Percentiles rank a stretch among this genome's conserved stretches.
phyloP scores from a whole-genome alignment of 306 rosid species.

The Acmispon strigosus region DNA sequence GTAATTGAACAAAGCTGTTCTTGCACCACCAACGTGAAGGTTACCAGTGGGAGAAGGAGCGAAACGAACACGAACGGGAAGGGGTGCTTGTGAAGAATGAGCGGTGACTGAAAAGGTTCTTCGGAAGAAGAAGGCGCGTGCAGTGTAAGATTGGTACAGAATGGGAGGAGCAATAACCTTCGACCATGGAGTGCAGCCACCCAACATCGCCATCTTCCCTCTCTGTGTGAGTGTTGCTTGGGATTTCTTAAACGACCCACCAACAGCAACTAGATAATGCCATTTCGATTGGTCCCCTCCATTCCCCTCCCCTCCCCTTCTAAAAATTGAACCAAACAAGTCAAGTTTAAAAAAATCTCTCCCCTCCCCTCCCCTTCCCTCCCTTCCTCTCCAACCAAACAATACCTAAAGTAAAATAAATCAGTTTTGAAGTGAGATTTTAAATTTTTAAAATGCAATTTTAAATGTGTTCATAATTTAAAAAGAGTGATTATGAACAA shows the following conservation, averaged over 20 bases:
- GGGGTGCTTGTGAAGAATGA: conserved; percentile 20
- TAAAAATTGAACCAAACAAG: no score
- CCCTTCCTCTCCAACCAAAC: no score
- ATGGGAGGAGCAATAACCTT: conserved; percentile 38
- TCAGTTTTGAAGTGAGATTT: no score
- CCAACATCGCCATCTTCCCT: conserved; percentile 35
- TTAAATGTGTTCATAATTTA: no score
- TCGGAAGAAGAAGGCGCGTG: conserved; percentile 9
- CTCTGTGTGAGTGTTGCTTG: background rate
- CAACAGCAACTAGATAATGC: background rate
- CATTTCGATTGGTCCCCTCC: no score
- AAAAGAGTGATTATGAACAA: no score
- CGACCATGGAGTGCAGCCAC: conserved; percentile 42
- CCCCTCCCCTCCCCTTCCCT: no score
- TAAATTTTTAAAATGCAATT: no score
- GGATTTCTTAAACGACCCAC: background rate
- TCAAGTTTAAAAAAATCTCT: no score
- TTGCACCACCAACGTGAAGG: conserved; percentile 97
- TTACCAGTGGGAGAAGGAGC: conserved; percentile 98
- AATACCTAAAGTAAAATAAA: no score
- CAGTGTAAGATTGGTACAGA: conserved; percentile 32
- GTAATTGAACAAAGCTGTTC: conserved; percentile 87
- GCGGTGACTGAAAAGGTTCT: conserved; percentile 61
- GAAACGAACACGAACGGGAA: conserved; percentile 77
- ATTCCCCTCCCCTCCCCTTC: no score